Percentiles rank a stretch among this genome's conserved stretches.
Conservation (phyloP, 2,329 filamentous ascomycete genomes). For the Basipetospora chlamydospora region DNA sequence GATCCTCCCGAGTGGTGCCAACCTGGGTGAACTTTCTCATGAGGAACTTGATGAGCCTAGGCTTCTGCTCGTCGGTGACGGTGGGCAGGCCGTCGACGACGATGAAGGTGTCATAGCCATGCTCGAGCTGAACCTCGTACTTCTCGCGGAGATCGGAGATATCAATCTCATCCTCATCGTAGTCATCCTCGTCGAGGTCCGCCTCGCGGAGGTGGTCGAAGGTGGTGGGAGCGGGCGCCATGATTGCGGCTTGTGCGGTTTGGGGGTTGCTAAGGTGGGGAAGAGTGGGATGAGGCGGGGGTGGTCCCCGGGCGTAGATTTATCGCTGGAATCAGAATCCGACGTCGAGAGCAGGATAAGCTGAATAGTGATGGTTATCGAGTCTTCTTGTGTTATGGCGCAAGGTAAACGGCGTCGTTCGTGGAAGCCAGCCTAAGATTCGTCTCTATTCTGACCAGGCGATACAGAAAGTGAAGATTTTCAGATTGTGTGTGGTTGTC, state of each 20-base stretch:
- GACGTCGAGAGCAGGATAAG: too few relatives aligned
- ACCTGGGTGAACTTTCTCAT: constrained; percentile 81
- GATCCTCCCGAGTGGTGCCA: constrained; percentile 73
- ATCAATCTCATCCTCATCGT: constrained; percentile 87
- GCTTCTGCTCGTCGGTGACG: constrained; percentile 79
- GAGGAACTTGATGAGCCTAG: constrained; percentile 92
- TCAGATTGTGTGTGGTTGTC: constrained; percentile 6
- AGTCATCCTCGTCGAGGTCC: constrained; percentile 71
- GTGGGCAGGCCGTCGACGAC: constrained; percentile 87
- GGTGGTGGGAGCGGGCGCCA: constrained; percentile 63
- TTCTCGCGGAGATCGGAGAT: constrained; percentile 88
- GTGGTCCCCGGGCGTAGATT: too few relatives aligned
- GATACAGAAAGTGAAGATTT: constrained; percentile 1
- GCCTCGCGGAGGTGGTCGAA: constrained; percentile 89
- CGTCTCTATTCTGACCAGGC: background rate
- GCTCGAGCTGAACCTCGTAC: constrained; percentile 90
- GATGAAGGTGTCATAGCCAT: constrained; percentile 91
- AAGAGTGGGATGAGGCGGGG: too few relatives aligned
- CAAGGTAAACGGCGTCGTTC: too few relatives aligned
- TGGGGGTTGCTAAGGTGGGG: too few relatives aligned
- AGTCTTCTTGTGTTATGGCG: constrained; percentile 1
- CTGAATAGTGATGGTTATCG: too few relatives aligned
- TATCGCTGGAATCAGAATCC: too few relatives aligned
- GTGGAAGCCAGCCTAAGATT: background rate
- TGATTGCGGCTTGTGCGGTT: too few relatives aligned